Base-by-base conservation (phyloP, 106 monocot species). In the Posidonia australis region DNA sequence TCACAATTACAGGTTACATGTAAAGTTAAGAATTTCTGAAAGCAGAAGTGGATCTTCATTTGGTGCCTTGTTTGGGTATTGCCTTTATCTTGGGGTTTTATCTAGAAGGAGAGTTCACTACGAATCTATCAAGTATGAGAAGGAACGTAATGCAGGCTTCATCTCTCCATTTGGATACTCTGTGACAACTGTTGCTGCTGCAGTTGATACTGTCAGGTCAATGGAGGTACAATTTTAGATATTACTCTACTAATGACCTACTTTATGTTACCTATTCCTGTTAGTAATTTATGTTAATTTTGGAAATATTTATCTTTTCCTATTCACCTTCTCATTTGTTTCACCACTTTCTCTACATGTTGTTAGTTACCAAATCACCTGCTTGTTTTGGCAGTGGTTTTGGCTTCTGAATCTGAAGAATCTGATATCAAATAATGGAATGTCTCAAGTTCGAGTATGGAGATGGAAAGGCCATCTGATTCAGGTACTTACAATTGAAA, bases 131-230 rank as follows among this genome's bases (percentile, higher is more conserved):
- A 84, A 87, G 41, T 96, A 96, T 80, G 96, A 90, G 54, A 90
- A 70, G 64, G 90, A 96, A 59, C 83, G 90, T 18, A 96, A 90
- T 90, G 96, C 80, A 32, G 96, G 96, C 18, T 96, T 90, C 76
- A 20, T 96, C 49, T 96, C 96, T 47, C 90, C 96, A 53, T 90
- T 96, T 85, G 96, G 96, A 60, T 96, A 84, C 65, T 96, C 96
- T 32, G 66, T 84, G 58, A 67, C 74, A 61, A 87, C 90, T 62
- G 96, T 96, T 29, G 67, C 67, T 51, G 86, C 90, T 51, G 78
- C 90, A 62, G 71, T 90, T 53, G 75, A 96, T 72, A 55, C 96
- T 61, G 76, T 84, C 54, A 84, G 70, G 47, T 96, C 96, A 5
- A 87, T 84, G 82, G 96, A 96, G 84, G 96, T 96, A 83, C 51